These are phyloP conservation scores for Huntiella decipiens DNA, from an alignment of 2,329 filamentous ascomycete species.

Conservation along the genomic window DNA sequence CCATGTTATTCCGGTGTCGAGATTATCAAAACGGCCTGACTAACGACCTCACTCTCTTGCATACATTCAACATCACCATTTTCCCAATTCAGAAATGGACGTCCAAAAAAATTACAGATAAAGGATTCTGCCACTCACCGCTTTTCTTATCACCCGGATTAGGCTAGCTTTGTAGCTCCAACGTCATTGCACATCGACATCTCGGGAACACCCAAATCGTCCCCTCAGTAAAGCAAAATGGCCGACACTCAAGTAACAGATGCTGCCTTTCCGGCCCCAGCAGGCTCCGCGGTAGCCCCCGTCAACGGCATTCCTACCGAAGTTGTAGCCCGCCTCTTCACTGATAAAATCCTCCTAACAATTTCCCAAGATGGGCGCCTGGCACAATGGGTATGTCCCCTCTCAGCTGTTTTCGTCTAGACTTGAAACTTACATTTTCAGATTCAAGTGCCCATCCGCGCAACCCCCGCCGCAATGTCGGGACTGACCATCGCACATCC, in stretches of 20 bases:
- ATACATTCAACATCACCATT: too few relatives aligned
- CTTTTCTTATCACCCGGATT: constrained; percentile 13
- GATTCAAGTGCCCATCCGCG: constrained; percentile 64
- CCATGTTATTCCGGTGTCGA: constrained; percentile 1
- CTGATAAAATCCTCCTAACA: constrained; percentile 80
- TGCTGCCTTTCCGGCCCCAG: constrained; percentile 49
- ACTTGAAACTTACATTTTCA: constrained; percentile 17
- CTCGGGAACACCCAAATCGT: too few relatives aligned
- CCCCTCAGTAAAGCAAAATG: neutral
- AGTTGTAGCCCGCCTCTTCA: constrained; percentile 53
- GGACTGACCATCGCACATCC: constrained; percentile 7
- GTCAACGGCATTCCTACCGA: constrained; percentile 55
- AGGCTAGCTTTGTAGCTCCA: constrained; percentile 6
- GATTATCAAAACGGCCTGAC: neutral
- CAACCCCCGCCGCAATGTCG: constrained; percentile 26
- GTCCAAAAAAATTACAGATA: constrained; percentile 10
- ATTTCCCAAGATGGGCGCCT: constrained; percentile 70
- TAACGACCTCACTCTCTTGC: too few relatives aligned
- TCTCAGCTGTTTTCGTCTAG: neutral
- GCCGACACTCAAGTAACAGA: constrained; percentile 12
- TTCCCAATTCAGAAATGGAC: too few relatives aligned
- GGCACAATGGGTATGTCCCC: constrained; percentile 60
- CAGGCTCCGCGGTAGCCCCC: constrained; percentile 36
- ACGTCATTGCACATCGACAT: too few relatives aligned
- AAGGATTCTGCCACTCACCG: constrained; percentile 19